Evolutionary conservation across 768 basidiomycete species (phyloP).

Genomic region (Rhodosporidiobolus sp.): DNA sequence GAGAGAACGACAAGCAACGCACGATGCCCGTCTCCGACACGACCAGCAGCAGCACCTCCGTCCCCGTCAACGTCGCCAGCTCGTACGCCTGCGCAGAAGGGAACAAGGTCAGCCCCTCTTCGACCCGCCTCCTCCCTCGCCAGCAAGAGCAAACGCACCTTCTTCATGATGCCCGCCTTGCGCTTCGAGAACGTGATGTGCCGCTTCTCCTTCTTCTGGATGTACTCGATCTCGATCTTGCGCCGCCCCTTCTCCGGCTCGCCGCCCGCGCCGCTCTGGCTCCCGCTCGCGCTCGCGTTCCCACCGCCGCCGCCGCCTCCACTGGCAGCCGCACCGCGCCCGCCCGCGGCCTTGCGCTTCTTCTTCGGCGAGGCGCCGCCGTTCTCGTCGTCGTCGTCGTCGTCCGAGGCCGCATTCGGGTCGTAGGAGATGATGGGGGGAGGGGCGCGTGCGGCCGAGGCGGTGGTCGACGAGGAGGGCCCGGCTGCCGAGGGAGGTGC

Average conservation of each 20-base stretch:
- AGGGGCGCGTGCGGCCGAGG: neutral
- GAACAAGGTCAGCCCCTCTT: neutral
- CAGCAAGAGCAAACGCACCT: slow-evolving; percentile 58
- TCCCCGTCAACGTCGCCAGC: slow-evolving; percentile 95
- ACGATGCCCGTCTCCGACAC: slow-evolving; percentile 84
- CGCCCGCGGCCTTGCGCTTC: slow-evolving; percentile 12
- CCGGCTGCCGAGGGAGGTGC: neutral
- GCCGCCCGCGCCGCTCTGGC: neutral
- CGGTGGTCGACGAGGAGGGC: slow-evolving; percentile 1
- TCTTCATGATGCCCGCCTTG: slow-evolving; percentile 99
- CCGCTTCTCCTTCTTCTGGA: slow-evolving; percentile 94
- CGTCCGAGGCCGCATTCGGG: slow-evolving; percentile 26
- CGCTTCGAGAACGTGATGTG: slow-evolving; percentile 99
- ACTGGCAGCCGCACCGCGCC: slow-evolving; percentile 54
- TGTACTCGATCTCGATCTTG: slow-evolving; percentile 99
- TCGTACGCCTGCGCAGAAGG: slow-evolving; percentile 74
- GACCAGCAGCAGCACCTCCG: slow-evolving; percentile 93
- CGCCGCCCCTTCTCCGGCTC: slow-evolving; percentile 55
- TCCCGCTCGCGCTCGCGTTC: neutral
- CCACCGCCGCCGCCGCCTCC: neutral
- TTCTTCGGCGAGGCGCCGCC: slow-evolving; percentile 54
- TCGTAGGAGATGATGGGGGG: slow-evolving; percentile 32
- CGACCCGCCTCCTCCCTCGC: neutral
- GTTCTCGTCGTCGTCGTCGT: slow-evolving; percentile 65
- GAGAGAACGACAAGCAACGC: neutral